Base-by-base conservation (phyloP, 2,329 filamentous ascomycete species). In the Emmonsia crescens region DNA sequence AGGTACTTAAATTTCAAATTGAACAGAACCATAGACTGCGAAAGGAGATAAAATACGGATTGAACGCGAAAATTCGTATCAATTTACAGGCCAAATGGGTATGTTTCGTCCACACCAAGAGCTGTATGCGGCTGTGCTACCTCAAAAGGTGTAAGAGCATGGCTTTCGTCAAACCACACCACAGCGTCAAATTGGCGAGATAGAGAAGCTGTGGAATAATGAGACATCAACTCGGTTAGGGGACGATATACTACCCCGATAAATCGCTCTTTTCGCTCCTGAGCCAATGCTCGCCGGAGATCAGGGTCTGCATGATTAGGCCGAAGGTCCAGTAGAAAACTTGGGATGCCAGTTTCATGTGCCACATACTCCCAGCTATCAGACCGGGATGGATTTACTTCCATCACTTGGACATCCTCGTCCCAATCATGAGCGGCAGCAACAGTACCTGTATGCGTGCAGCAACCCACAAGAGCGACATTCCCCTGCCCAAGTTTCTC, bases 191-290 rank as follows among this genome's bases (percentile, higher is more conserved):
- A 78, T 69, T 82, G 80, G 54, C 77, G 71, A 48, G 78, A 73
- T 57, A 82, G 68, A 55, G 75, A 71, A 0, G 78, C 76, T 24
- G 73, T 67, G 9, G 77, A 78, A 66, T 82, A 82, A 65, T 82
- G 79, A 44, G 79, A 80, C 62, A 74, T 69, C 8, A 75, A 68
- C 67, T 82, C 80, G 0, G 79, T 81, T n/a, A 73, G 70, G 3
- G 79, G 79, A 3, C 76, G 71, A 66, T 82, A 82, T 40, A 82
- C 78, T 14, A 82, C 80, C 0, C 80, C 80, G 52, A 82, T 82
- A 64, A 81, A 82, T 12, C 80, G 72, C 70, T 82, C 74, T n/a
- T 82, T 67, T 54, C 75, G 68, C 66, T 74, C 74, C 46, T 70
- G 69, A 54, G 65, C 68, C 55, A 81, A 67, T 9, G 71, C 72